Percentiles rank a stretch among this genome's conserved stretches.
Evolutionary conservation across 306 rosid genomes (phyloP).

Genomic region (Abrus pulchellus): DNA sequence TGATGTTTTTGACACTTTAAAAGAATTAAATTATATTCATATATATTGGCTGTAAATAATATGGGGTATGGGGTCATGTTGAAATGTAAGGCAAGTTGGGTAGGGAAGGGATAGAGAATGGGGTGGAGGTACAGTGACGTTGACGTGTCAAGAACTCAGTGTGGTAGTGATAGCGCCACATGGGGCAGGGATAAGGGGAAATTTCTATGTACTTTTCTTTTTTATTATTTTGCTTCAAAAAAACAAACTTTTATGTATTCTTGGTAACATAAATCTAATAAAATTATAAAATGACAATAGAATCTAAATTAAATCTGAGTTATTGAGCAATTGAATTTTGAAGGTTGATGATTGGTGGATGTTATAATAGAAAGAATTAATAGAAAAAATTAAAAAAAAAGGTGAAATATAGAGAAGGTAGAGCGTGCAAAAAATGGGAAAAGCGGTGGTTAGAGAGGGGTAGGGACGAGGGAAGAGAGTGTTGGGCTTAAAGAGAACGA

Average conservation of each 20-base stretch:
- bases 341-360: no score
- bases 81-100: not conserved
- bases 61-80: not conserved
- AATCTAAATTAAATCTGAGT: not conserved
- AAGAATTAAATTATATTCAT: no score
- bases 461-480: conserved; percentile 13
- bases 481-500: conserved; percentile 55
- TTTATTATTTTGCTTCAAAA: not conserved
- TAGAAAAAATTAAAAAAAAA: no score
- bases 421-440: not conserved
- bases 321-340: not conserved
- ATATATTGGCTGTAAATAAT: no score
- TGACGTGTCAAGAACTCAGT: conserved; percentile 40
- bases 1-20: no score
- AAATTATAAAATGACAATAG: not conserved
- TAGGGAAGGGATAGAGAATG: not conserved
- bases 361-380: no score
- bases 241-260: conserved; percentile 2
- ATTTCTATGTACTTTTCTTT: conserved; percentile 18
- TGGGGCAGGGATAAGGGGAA: conserved; percentile 30
- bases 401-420: not conserved
- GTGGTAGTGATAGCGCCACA: conserved; percentile 38
- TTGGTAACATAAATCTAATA: not conserved
- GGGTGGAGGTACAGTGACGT: conserved; percentile 41
- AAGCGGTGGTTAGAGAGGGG: conserved; percentile 27